Evolutionary conservation across 2,329 filamentous ascomycete species (phyloP).

Genomic region (Lasiodiplodia theobromae): DNA sequence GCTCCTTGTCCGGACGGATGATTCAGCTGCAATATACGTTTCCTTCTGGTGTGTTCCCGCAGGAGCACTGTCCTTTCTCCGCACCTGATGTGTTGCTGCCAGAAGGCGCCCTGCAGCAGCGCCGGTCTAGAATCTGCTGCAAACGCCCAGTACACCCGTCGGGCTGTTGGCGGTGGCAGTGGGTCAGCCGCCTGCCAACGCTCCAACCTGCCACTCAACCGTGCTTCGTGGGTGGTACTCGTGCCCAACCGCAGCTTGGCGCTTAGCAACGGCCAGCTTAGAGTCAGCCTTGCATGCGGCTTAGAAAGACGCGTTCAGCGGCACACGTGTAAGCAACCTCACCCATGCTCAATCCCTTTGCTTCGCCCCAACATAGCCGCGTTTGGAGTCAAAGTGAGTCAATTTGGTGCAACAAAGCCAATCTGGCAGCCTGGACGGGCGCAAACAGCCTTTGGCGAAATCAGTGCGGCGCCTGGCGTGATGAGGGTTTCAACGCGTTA

Average conservation of each 20-base stretch:
- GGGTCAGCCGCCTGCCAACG: slow-evolving; percentile 13
- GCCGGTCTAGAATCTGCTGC: slow-evolving; percentile 14
- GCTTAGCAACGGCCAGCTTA: slow-evolving; percentile 4
- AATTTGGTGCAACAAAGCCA: slow-evolving; percentile 12
- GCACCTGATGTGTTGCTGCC: slow-evolving; percentile 20
- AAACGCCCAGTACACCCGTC: slow-evolving; percentile 6
- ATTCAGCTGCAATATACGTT: too few species aligned
- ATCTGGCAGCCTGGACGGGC: not conserved
- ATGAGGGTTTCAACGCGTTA: not conserved
- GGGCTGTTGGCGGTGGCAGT: slow-evolving; percentile 24
- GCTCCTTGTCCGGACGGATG: too few species aligned
- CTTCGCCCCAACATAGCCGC: slow-evolving; percentile 10
- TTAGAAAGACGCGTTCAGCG: slow-evolving; percentile 14
- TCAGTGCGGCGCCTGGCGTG: not conserved
- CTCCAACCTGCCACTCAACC: slow-evolving; percentile 18
- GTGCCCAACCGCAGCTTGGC: slow-evolving; percentile 11
- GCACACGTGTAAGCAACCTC: slow-evolving; percentile 13
- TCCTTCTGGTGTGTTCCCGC: too few species aligned
- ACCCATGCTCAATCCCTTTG: slow-evolving; percentile 13
- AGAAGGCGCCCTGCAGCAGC: slow-evolving; percentile 23
- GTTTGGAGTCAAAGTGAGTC: slow-evolving; percentile 3
- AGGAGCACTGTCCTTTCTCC: not conserved
- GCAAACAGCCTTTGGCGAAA: slow-evolving; percentile 9
- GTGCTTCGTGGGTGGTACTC: slow-evolving; percentile 5
- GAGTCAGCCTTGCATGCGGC: slow-evolving; percentile 5